Percentiles rank a stretch among this genome's conserved stretches.
Evolutionary conservation across 805 yeast species (phyloP).

Genomic region (Candida oleophila): DNA sequence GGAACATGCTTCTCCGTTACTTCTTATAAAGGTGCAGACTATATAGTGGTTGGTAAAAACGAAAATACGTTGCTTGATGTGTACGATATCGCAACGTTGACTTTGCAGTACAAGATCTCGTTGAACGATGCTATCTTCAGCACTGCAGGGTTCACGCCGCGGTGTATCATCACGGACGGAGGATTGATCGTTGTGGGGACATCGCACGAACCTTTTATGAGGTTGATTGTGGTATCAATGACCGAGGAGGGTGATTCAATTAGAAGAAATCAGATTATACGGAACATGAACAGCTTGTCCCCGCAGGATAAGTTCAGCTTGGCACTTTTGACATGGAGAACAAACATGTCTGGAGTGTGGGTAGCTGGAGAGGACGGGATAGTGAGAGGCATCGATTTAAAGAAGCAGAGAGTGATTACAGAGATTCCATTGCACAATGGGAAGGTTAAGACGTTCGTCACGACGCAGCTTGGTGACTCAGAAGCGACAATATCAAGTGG

Average conservation of each 20-base stretch:
- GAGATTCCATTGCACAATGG: slow-evolving; percentile 42
- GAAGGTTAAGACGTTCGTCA: slow-evolving; percentile 45
- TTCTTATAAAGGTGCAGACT: slow-evolving; percentile 25
- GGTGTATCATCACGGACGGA: slow-evolving; percentile 29
- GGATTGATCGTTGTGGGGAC: slow-evolving; percentile 62
- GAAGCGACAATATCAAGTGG: slow-evolving; percentile 52
- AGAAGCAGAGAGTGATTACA: slow-evolving; percentile 33
- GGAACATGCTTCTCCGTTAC: slow-evolving; percentile 51
- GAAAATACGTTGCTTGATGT: slow-evolving; percentile 60
- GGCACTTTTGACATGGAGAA: slow-evolving; percentile 48
- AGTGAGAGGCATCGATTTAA: slow-evolving; percentile 57
- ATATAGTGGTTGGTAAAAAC: slow-evolving; percentile 54
- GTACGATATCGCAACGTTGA: slow-evolving; percentile 27
- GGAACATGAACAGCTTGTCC: slow-evolving; percentile 44
- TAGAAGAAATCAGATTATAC: slow-evolving; percentile 24
- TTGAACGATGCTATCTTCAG: slow-evolving; percentile 74
- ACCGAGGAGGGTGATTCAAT: slow-evolving; percentile 20
- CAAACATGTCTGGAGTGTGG: slow-evolving; percentile 53
- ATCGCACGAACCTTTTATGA: slow-evolving; percentile 74
- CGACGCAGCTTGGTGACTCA: slow-evolving; percentile 20
- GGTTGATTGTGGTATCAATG: slow-evolving; percentile 56
- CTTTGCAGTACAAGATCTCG: slow-evolving; percentile 48
- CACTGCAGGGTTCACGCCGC: slow-evolving; percentile 61
- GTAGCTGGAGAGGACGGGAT: slow-evolving; percentile 68
- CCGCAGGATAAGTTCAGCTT: slow-evolving; percentile 70